Base-by-base conservation (phyloP, 1,284 basidiomycete species). In the Puccinia hordei region DNA sequence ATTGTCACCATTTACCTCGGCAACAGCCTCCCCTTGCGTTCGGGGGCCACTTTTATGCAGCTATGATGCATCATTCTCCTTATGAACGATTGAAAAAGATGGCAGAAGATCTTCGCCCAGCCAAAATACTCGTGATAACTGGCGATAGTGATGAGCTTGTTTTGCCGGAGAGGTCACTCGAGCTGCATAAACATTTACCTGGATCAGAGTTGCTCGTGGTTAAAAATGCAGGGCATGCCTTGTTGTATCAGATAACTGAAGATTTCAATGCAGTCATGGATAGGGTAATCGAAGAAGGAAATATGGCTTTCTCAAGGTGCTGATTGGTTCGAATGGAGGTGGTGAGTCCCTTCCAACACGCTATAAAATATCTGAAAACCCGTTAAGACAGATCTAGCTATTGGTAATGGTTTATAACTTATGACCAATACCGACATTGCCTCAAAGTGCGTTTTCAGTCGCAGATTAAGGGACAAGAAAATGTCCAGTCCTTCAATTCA, bases 131-230 rank as follows among this genome's bases (percentile, higher is more conserved):
- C 19, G 59, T 75, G n/a, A 49, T 75, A 22, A 75, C 57, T 1
- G 73, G 73, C 57, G 73, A 75, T 51, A 35, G 24, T 17, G 73
- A 75, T 51, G 57, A 49, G 13, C 24, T 75, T 38, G 61, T 75
- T 24, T 44, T 44, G 19, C 44, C 59, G 13, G 27, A 61, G 22
- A 24, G 46, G 13, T 63, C 57, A 27, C 19, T 17, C 19, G 59
- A 61, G 24, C 24, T 75, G 1, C 73, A 75, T 35, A 13, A 61
- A 75, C 27, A 75, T 33, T 38, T 75, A 19, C 55, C 55, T 9
- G 73, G 59, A n/a, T 75, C 73, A 17, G 73, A 75, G 51, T 65
- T 75, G 41, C 33, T 75, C 12, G 44, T 75, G 24, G 30, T 49
- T 15, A 65, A 51, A 49, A 55, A 61, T 49, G 59, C 55, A 0